phyloP scores from a whole-genome alignment of 495 filamentous ascomycete species.

The Hyaloscypha finlandica region DNA sequence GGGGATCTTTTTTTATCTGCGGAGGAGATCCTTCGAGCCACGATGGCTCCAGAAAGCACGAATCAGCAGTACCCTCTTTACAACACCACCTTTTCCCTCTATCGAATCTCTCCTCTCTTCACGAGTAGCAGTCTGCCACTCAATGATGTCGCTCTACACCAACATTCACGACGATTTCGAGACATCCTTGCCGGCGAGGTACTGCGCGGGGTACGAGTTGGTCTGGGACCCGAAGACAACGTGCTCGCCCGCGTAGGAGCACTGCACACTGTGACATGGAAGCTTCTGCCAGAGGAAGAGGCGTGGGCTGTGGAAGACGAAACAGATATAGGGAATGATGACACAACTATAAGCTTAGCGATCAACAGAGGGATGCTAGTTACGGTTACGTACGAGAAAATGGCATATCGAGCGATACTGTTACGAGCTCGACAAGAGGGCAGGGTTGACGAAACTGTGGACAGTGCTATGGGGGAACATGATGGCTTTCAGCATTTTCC shows the following conservation, averaged over 20 bases:
- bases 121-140: conserved; percentile 41
- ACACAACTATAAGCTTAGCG: conserved; percentile 16
- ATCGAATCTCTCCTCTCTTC: conserved; percentile 58
- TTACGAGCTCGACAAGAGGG: conserved; percentile 14
- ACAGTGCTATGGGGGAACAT: conserved; percentile 9
- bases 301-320: conserved; percentile 25
- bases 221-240: conserved; percentile 37
- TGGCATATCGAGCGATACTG: conserved; percentile 49
- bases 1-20: background rate
- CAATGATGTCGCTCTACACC: conserved; percentile 36
- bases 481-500: conserved; percentile 49
- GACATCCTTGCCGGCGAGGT: conserved; percentile 54
- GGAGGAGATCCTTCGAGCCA: background rate
- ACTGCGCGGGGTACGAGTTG: conserved; percentile 46
- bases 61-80: conserved; percentile 44
- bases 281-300: conserved; percentile 38
- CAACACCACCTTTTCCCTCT: conserved; percentile 56
- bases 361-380: conserved; percentile 43
- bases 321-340: conserved; percentile 22
- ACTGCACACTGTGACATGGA: conserved; percentile 50
- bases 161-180: conserved; percentile 51
- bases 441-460: background rate
- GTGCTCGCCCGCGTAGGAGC: conserved; percentile 47
- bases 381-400: conserved; percentile 52
- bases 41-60: conserved; percentile 16